Base-by-base conservation (phyloP, 495 filamentous ascomycete genomes). In the Geoglossum glabrum region DNA sequence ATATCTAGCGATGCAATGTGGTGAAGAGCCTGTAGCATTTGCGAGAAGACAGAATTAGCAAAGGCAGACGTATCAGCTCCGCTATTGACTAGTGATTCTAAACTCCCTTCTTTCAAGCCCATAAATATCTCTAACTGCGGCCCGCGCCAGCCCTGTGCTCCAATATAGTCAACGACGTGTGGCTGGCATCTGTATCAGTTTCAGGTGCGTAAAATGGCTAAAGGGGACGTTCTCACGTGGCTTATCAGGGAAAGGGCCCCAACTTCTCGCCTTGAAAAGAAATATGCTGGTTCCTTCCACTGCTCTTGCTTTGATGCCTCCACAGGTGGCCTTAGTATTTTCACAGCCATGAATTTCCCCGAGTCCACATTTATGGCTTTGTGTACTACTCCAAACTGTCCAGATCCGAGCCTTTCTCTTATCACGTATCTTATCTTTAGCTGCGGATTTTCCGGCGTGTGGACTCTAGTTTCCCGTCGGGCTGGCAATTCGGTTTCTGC, bases 271-370 rank as follows among this genome's bases (percentile, higher is more conserved):
- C 13, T 40, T 15, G 17, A 15, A 3, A 15, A 10, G 3, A 10
- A 3, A 15, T 40, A 17, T 17, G 13, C 9, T 5, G 31, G 31
- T 17, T 10, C 36, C 13, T 40, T 17, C 3, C 7, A 3, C 36
- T 40, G 3, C 8, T 23, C 62, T 57, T 62, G 23, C 34, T 60
- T n/a, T 57, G 60, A 64, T 62, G 25, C 30, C 57, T 34, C 26
- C 45, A 36, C 11, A 64, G 61, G 57, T 46, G 33, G 46, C 46
- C 57, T 10, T 30, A 64, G 38, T 64, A 57, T 57, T 50, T 62
- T 62, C 34, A 64, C 62, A 55, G 61, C 57, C 34, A 64, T 62
- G 34, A 62, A 54, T 56, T 62, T 64, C 56, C 62, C 62, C 26
- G 57, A 62, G 61, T 64, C 62, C 40, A 60, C 60, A 36, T 64